Conservation (phyloP, 306 rosid genomes). For the Pyrus bretschneideri region DNA sequence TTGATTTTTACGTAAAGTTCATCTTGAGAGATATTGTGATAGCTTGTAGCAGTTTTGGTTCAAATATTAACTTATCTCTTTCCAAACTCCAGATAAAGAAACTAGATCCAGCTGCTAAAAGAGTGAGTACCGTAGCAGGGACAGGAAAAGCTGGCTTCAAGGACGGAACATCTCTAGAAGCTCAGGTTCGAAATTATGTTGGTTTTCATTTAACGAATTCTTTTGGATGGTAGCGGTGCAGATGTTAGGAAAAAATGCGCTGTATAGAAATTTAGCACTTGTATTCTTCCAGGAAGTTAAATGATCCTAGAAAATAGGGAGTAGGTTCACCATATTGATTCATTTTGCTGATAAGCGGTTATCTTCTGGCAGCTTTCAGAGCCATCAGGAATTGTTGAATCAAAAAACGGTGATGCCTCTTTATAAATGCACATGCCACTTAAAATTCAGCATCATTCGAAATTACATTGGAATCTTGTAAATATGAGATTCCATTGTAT, state of each 20-base stretch:
- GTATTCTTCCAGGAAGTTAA: neutral
- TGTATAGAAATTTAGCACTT: neutral
- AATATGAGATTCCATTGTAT: neutral
- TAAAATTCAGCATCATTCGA: neutral
- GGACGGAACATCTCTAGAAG: slow-evolving; percentile 61
- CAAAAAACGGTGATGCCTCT: slow-evolving; percentile 40
- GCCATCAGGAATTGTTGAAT: slow-evolving; percentile 79
- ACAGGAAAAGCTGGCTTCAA: slow-evolving; percentile 86
- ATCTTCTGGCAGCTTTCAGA: slow-evolving; percentile 81
- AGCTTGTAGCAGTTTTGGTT: neutral
- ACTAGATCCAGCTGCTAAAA: slow-evolving; percentile 69
- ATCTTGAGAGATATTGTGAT: neutral
- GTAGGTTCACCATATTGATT: neutral
- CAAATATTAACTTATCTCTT: slow-evolving; percentile 3
- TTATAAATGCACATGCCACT: neutral
- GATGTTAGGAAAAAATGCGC: too few relatives aligned
- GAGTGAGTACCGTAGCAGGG: slow-evolving; percentile 78
- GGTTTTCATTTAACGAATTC: slow-evolving; percentile 10
- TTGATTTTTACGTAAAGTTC: neutral
- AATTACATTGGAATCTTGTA: neutral
- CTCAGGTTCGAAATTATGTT: slow-evolving; percentile 54
- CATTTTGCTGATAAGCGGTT: slow-evolving; percentile 17
- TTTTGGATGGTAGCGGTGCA: neutral
- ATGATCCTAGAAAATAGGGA: neutral
- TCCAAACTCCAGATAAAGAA: slow-evolving; percentile 65